Percentiles rank a stretch among this genome's conserved stretches.
Evolutionary conservation across 768 basidiomycete genomes (phyloP).

Genomic region (Hydnum rufescens): DNA sequence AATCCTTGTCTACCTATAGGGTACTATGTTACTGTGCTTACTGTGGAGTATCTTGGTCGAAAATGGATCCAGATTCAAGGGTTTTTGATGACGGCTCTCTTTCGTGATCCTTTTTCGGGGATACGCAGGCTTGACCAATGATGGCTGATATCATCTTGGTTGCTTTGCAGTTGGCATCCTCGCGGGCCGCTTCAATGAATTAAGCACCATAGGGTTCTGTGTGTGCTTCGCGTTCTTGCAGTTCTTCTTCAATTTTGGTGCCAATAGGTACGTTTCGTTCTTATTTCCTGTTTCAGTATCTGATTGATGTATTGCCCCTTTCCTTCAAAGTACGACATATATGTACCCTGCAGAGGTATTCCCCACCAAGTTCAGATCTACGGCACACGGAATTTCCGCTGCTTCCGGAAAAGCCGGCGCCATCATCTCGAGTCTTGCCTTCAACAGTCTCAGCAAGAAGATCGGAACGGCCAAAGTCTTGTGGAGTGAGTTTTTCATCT

Average conservation of each 20-base stretch:
- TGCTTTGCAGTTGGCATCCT: no score
- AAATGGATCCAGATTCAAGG: no score
- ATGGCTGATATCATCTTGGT: no score
- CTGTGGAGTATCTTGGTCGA: no score
- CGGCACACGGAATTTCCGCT: constrained; percentile 57
- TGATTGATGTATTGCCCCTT: constrained; percentile 31
- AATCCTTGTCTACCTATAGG: not conserved
- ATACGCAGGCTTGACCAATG: no score
- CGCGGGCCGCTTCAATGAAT: no score
- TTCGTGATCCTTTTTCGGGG: no score
- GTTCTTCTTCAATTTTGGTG: constrained; percentile 73
- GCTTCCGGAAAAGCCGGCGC: constrained; percentile 59
- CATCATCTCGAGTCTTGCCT: constrained; percentile 54
- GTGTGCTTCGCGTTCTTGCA: constrained; percentile 43
- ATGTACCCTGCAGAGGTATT: constrained; percentile 64
- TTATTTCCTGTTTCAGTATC: not conserved
- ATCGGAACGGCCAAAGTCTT: constrained; percentile 47
- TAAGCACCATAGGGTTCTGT: no score
- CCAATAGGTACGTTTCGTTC: constrained; percentile 32
- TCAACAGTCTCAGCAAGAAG: constrained; percentile 38
- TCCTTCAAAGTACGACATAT: constrained; percentile 25
- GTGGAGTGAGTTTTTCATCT: constrained; percentile 65
- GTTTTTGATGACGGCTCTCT: no score
- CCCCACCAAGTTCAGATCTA: constrained; percentile 53
- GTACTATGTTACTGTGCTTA: no score